phyloP scores from a whole-genome alignment of 2,329 filamentous ascomycete genomes.

The Phaeosphaeria sp. region DNA sequence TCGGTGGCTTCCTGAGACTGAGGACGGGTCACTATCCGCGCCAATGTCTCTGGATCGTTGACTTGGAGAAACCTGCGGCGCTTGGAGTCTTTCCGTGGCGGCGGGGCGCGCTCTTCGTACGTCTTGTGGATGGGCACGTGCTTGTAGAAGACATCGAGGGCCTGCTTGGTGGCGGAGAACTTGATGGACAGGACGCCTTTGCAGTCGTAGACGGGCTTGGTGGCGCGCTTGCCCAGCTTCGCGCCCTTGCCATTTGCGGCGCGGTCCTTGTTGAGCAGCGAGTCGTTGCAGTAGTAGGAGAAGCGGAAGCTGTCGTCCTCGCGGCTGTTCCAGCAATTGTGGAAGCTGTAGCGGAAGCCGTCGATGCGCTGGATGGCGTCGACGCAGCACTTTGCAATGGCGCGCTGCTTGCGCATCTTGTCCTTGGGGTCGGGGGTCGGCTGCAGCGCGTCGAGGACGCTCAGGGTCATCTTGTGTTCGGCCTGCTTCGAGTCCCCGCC shows the following conservation, averaged over 20 bases:
- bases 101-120: slow-evolving; percentile 52
- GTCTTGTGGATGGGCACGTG: slow-evolving; percentile 56
- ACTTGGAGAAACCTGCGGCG: slow-evolving; percentile 44
- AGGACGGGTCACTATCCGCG: slow-evolving; percentile 31
- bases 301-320: slow-evolving; percentile 56
- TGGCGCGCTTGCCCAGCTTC: slow-evolving; percentile 45
- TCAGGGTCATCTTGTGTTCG: slow-evolving; percentile 38
- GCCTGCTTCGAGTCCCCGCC: slow-evolving; percentile 17
- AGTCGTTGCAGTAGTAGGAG: slow-evolving; percentile 59
- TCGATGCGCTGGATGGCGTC: slow-evolving; percentile 53
- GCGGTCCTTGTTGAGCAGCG: slow-evolving; percentile 58
- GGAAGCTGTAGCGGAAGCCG: slow-evolving; percentile 58
- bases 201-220: slow-evolving; percentile 58
- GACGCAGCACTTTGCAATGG: slow-evolving; percentile 55
- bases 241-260: slow-evolving; percentile 54
- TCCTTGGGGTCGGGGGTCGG: slow-evolving; percentile 46
- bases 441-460: slow-evolving; percentile 45
- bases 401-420: slow-evolving; percentile 54
- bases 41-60: slow-evolving; percentile 42
- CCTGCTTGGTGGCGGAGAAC: slow-evolving; percentile 52
- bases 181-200: slow-evolving; percentile 56
- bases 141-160: slow-evolving; percentile 55
- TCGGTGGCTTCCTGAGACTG: slow-evolving; percentile 24
- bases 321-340: slow-evolving; percentile 57
- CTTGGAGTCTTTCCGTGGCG: slow-evolving; percentile 50